Evolutionary conservation across 129 eudicot genomes (phyloP).

Genomic region (Pittosporum tobira): DNA sequence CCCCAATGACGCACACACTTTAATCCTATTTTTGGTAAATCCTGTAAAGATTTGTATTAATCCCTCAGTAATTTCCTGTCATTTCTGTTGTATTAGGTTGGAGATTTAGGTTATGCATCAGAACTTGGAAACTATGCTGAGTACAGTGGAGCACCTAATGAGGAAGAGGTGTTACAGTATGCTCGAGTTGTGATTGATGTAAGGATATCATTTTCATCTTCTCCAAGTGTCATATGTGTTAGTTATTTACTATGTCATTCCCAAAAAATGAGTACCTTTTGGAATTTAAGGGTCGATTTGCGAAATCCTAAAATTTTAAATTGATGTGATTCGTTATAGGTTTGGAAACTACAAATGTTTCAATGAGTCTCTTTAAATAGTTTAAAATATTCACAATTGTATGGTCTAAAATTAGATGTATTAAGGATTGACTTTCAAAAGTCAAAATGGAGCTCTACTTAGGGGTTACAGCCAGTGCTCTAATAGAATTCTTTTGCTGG

Average conservation of each 20-base stretch:
- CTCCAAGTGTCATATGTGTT: not conserved
- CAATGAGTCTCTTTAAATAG: too few relatives aligned
- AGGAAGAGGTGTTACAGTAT: constrained; percentile 86
- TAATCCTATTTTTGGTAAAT: not conserved
- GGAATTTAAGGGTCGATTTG: too few relatives aligned
- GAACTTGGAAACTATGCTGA: constrained; percentile 97
- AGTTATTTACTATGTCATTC: not conserved
- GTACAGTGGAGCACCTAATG: constrained; percentile 95
- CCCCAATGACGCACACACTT: not conserved
- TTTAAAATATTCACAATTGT: too few relatives aligned
- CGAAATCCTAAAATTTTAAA: too few relatives aligned
- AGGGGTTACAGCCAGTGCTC: too few relatives aligned
- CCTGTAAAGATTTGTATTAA: not conserved
- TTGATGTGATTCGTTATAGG: too few relatives aligned
- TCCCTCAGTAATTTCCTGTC: not conserved
- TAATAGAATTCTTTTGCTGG: too few relatives aligned
- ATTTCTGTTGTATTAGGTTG: constrained; percentile 38
- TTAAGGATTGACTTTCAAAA: too few relatives aligned
- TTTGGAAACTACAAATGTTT: too few relatives aligned
- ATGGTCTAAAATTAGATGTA: too few relatives aligned
- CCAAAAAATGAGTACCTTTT: too few relatives aligned
- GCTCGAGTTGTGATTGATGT: constrained; percentile 95
- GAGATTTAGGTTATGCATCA: constrained; percentile 91
- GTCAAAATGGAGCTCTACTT: too few relatives aligned
- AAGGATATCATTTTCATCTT: constrained; percentile 12